A percentile compares a stretch with the other conserved stretches of the same genome.
Evolutionary conservation across 129 eudicot genomes (phyloP).

Genomic region (Chrysanthemum makinoi): DNA sequence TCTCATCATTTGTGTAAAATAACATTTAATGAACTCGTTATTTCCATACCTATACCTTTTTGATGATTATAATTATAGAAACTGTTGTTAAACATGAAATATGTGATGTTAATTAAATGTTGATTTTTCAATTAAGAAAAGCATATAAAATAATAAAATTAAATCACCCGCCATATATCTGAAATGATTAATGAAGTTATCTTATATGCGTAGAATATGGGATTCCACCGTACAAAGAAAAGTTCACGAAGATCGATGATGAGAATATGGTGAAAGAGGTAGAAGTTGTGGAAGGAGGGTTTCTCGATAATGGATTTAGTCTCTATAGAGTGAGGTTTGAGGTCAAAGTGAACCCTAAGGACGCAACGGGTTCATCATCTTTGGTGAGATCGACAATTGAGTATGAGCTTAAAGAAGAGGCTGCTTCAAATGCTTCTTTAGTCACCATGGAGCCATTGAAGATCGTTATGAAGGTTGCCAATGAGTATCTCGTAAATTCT

Average conservation of each 20-base stretch:
- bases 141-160: no score
- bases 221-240: conserved; percentile 7
- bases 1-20: no score
- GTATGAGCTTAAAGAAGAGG: conserved; percentile 25
- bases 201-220: not conserved
- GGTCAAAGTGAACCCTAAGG: not conserved
- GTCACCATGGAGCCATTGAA: conserved; percentile 1
- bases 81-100: no score
- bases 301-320: conserved; percentile 5
- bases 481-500: conserved; percentile 16
- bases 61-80: no score
- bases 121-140: no score
- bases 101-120: no score
- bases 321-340: not conserved
- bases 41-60: no score
- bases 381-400: not conserved
- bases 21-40: no score
- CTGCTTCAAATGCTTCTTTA: not conserved
- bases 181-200: no score
- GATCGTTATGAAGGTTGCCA: conserved; percentile 4
- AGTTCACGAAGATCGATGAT: not conserved
- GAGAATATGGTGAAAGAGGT: conserved; percentile 7
- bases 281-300: conserved; percentile 13
- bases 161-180: no score
- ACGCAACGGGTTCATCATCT: not conserved